Evolutionary conservation across 805 yeast species (phyloP), one percentile per base, ranked within the genome.

Genomic region (Nakazawaea ernobii): DNA sequence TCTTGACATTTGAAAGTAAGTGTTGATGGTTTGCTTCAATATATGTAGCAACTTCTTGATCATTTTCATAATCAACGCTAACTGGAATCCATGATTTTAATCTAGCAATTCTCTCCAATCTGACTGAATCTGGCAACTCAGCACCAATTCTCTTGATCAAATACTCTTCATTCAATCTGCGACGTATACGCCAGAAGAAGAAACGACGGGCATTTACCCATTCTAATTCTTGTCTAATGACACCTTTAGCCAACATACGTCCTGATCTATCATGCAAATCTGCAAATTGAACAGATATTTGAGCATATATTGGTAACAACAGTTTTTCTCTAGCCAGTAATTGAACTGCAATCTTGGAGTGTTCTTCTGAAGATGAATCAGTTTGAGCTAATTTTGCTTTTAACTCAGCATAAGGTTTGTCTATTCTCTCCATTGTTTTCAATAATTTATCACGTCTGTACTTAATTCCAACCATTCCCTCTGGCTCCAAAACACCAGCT

Each of bases 101-200:
- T 72, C 96, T 80, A 32, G 97, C 87, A 51, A 84, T 80, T 69
- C 84, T 82, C 68, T 91, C 97, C 51, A 90, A 73, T 66, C 91
- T 81, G 15, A 79, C 71, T 46, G 69, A 65, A 44, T 80, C 71
- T 32, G 63, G 61, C 48, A 86, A 65, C 50, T 80, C 83, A 49
- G 79, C 82, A 46, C 80, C 79, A 55, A 91, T 77, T 62, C 86
- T 78, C 66, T 78, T 82, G 65, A 89, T 71, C 63, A 92, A 73
- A 68, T 89, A 88, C 67, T 88, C 95, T 70, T 94, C 99, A 63
- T 86, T 84, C 67, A 94, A 74, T 67, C 97, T 88, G 71, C 99
- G 85, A 73, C 97, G 87, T 52, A 89, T 79, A 69, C 99, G 84
- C 99, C 99, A 94, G 94, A 88, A 94, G 82, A 94, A 94, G 82